phyloP scores from a whole-genome alignment of 1,284 basidiomycete genomes.

The Microbotryomycetes sp. region DNA sequence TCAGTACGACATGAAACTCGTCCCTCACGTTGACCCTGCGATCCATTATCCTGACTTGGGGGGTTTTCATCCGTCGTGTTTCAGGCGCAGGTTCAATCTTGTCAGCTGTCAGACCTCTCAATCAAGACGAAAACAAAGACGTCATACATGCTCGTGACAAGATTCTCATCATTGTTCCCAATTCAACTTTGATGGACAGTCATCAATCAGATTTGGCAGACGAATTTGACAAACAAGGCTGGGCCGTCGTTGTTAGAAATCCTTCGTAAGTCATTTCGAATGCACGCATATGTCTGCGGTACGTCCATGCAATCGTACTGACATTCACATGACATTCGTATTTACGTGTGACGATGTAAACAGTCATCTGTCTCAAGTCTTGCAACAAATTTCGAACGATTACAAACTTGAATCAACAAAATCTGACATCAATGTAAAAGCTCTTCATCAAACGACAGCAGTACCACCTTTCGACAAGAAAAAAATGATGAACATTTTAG shows the following conservation, averaged over 20 bases:
- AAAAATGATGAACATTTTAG: constrained; percentile 22
- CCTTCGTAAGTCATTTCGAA: not conserved
- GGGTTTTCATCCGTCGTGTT: no score
- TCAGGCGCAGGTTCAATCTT: constrained; percentile 95
- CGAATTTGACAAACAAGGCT: constrained; percentile 56
- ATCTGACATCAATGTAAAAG: no score
- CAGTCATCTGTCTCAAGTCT: not conserved
- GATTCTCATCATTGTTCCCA: constrained; percentile 75
- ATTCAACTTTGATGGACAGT: constrained; percentile 80
- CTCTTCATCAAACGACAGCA: no score
- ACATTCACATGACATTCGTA: not conserved
- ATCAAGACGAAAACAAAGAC: no score
- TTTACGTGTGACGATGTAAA: not conserved
- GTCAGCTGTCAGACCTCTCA: constrained; percentile 62
- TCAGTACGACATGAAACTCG: constrained; percentile 43
- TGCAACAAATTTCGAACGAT: not conserved
- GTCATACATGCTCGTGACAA: constrained; percentile 48
- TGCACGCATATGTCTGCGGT: not conserved
- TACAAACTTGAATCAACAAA: constrained; percentile 7
- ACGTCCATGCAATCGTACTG: not conserved
- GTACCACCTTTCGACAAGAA: constrained; percentile 10
- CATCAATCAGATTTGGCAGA: constrained; percentile 86
- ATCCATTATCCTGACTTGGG: constrained; percentile 1
- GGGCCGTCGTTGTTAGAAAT: constrained; percentile 20
- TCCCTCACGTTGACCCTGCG: not conserved